Percentiles rank a stretch among this genome's conserved stretches.
These are phyloP conservation scores for Carpinus fangiana DNA, from an alignment of 306 rosid species.

Conservation along the genomic window DNA sequence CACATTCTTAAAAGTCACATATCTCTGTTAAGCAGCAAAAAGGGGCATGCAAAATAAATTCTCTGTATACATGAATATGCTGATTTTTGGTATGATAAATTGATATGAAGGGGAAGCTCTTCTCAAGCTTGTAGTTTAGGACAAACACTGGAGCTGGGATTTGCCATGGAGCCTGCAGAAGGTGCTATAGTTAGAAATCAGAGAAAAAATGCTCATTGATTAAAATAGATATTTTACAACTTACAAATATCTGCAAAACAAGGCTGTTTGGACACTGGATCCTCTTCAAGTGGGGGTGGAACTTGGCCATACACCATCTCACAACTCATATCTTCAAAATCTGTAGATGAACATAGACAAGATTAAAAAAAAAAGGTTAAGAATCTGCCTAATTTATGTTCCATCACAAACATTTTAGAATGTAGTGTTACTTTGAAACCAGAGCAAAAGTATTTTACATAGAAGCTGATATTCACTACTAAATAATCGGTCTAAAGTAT, in stretches of 20 bases:
- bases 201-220: constrained; percentile 7
- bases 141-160: constrained; percentile 53
- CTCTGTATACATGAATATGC: constrained; percentile 1
- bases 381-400: background rate
- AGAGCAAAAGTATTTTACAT: background rate
- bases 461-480: background rate
- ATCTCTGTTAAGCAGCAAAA: background rate
- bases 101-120: constrained; percentile 14
- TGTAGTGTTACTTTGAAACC: background rate
- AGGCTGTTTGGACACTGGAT: constrained; percentile 83
- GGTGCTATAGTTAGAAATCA: constrained; percentile 20
- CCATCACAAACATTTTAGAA: background rate
- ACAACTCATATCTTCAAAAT: constrained; percentile 97
- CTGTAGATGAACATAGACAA: constrained; percentile 37
- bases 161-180: constrained; percentile 73
- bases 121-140: constrained; percentile 69
- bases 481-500: background rate
- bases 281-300: constrained; percentile 84
- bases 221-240: constrained; percentile 20
- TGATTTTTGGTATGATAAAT: background rate
- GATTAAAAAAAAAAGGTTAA: background rate
- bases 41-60: background rate
- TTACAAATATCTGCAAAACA: constrained; percentile 74
- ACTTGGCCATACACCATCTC: constrained; percentile 94
- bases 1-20: background rate